A percentile compares a stretch with the other conserved stretches of the same genome.
phyloP scores from a whole-genome alignment of 306 rosid genomes.

The peach (Prunus persica) region DNA sequence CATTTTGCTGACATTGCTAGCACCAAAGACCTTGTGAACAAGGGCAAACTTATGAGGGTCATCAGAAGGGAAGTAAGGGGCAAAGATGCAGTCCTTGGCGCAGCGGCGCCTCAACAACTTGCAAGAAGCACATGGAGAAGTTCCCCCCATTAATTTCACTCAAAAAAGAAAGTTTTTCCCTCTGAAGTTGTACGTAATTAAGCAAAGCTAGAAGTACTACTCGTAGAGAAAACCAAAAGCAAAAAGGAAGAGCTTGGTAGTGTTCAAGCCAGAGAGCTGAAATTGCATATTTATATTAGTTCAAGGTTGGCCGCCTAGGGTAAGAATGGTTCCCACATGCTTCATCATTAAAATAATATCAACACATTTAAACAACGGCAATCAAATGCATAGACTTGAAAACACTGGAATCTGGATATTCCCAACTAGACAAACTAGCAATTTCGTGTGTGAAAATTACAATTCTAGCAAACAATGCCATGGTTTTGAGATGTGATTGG shows the following conservation, averaged over 20 bases:
- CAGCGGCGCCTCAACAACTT: slow-evolving; percentile 81
- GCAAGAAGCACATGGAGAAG: slow-evolving; percentile 87
- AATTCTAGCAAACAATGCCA: not conserved
- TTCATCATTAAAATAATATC: slow-evolving; percentile 33
- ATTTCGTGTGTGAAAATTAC: slow-evolving; percentile 28
- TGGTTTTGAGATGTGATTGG: not conserved
- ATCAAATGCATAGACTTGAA: slow-evolving; percentile 14
- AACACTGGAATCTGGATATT: slow-evolving; percentile 19
- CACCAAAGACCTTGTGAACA: slow-evolving; percentile 89
- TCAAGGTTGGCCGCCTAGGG: slow-evolving; percentile 26
- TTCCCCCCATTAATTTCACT: slow-evolving; percentile 46
- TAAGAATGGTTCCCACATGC: slow-evolving; percentile 52
- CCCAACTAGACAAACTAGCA: slow-evolving; percentile 10
- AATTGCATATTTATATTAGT: slow-evolving; percentile 50
- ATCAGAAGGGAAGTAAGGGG: slow-evolving; percentile 76
- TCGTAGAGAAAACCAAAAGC: not conserved
- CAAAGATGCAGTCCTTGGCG: slow-evolving; percentile 68
- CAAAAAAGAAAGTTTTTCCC: not conserved
- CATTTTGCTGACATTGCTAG: slow-evolving; percentile 87
- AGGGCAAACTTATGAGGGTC: slow-evolving; percentile 74
- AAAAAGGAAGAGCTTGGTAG: not conserved
- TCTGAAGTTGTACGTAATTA: not conserved
- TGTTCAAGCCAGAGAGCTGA: slow-evolving; percentile 29
- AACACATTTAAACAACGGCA: slow-evolving; percentile 1
- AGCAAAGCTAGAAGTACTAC: not conserved